Base-by-base conservation (phyloP, 768 basidiomycete genomes). In the Hypsizygus marmoreus region DNA sequence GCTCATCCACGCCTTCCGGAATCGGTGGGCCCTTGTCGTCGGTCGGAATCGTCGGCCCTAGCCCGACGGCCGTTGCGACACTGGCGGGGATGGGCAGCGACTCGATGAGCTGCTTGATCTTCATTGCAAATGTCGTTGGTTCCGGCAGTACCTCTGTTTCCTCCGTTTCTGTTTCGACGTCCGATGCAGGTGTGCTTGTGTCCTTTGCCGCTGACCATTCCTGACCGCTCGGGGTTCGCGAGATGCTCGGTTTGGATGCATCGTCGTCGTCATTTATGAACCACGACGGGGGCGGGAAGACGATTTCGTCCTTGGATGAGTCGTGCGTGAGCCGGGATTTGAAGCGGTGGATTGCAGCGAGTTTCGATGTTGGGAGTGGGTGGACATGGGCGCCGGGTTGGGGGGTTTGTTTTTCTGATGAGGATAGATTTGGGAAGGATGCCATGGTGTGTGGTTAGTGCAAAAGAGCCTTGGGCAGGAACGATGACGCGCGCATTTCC, bases 231-330 rank as follows among this genome's bases (percentile, higher is more conserved):
- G 50, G 49, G 23, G 51, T 35, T 26, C 45, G 24, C 47, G 26
- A 23, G 36, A 13, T 29, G 17, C 38, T 24, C 26, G 41, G 23
- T 10, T 47, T 47, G 24, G 40, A 48, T 38, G 30, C 45, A 23
- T 59, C 57, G 50, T 72, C 71, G 45, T 66, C 57, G 50, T 72
- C 71, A 43, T 66, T 66, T 22, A 74, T 59, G 28, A 66, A 64
- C 75, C 75, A 77, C n/a, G 73, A 73, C 1, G 74, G 71, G 12
- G 74, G 75, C 23, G 75, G 75, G 49, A 75, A 77, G 33, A 68
- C 54, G 4, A 68, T 49, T 26, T 60, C 49, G 39, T 58, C 45
- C 49, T 60, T 38, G 26, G 39, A 45, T 47, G 19, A 56, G 38
- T 23, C 59, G 53, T 22, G 59, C 60, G 46, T 54, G 56, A 1